Conservation (phyloP, 768 basidiomycete genomes). For the Psilocybe subaeruginosa region DNA sequence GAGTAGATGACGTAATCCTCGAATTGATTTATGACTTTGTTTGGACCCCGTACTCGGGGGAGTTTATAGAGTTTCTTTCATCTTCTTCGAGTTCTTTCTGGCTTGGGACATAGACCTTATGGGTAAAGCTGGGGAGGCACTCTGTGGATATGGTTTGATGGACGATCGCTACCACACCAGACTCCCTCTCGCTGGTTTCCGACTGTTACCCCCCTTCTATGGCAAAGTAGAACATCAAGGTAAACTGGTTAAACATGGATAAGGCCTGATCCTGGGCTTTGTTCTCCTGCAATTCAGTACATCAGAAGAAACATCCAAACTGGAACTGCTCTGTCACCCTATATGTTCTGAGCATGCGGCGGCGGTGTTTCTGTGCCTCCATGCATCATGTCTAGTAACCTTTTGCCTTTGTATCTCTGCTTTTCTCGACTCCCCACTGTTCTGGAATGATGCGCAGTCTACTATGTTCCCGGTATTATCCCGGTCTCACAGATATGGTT, state of each 20-base stretch:
- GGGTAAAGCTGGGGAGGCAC: background rate
- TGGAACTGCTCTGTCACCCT: background rate
- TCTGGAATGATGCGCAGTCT: background rate
- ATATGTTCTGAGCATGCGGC: background rate
- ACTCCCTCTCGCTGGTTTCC: background rate
- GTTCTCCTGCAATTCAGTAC: background rate
- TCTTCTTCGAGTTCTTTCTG: background rate
- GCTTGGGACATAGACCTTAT: background rate
- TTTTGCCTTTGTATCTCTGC: background rate
- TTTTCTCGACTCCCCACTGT: background rate
- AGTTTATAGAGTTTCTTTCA: background rate
- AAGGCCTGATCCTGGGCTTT: background rate
- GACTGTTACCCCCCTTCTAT: background rate
- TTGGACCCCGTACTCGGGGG: background rate
- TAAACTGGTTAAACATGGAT: background rate
- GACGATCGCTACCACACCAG: background rate
- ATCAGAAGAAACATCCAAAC: background rate
- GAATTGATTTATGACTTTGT: background rate
- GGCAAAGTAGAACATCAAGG: background rate
- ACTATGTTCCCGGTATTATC: background rate
- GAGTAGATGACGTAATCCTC: constrained; percentile 2
- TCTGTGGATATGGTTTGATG: background rate
- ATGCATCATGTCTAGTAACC: background rate
- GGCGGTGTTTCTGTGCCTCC: background rate
- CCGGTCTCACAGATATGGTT: background rate